Conservation (phyloP, 352 stramenopile genomes). For the Phytophthora sp. region DNA sequence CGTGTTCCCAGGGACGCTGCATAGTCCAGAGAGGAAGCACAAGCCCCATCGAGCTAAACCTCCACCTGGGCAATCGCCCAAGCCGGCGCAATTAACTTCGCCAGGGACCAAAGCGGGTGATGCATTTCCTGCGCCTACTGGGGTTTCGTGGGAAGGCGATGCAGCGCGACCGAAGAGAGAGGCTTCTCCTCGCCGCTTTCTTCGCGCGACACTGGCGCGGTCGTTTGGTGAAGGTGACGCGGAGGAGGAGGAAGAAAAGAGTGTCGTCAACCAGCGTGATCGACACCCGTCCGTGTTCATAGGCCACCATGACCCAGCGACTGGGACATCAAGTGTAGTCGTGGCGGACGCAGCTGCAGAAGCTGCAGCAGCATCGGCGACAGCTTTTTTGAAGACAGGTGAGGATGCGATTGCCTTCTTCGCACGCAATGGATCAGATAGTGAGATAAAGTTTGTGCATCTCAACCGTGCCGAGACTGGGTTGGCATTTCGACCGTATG, state of each 20-base stretch:
- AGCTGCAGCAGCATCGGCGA: conserved; percentile 55
- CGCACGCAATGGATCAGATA: conserved; percentile 89
- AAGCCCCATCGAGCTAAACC: conserved; percentile 21
- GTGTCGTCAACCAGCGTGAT: conserved; percentile 33
- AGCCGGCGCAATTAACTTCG: conserved; percentile 12
- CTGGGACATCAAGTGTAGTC: conserved; percentile 41
- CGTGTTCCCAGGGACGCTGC: conserved; percentile 64
- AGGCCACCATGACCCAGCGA: conserved; percentile 49
- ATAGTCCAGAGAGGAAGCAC: conserved; percentile 52
- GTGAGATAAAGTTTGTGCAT: conserved; percentile 95
- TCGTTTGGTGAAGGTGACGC: conserved; percentile 27
- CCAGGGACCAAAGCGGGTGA: conserved; percentile 10
- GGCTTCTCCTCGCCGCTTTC: conserved; percentile 66
- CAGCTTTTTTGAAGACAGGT: conserved; percentile 69
- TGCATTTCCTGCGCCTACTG: background rate
- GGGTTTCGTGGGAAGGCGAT: conserved; percentile 16
- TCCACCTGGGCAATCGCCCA: conserved; percentile 10
- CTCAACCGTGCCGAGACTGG: conserved; percentile 81
- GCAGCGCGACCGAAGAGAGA: conserved; percentile 52
- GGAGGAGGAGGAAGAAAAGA: conserved; percentile 24
- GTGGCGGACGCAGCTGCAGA: conserved; percentile 51
- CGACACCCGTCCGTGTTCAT: conserved; percentile 48
- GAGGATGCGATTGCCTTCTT: conserved; percentile 96
- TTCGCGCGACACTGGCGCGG: conserved; percentile 54
- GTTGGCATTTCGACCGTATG: conserved; percentile 90